Evolutionary conservation across 1,284 basidiomycete genomes (phyloP).

Genomic region (Trichosporon sp.): DNA sequence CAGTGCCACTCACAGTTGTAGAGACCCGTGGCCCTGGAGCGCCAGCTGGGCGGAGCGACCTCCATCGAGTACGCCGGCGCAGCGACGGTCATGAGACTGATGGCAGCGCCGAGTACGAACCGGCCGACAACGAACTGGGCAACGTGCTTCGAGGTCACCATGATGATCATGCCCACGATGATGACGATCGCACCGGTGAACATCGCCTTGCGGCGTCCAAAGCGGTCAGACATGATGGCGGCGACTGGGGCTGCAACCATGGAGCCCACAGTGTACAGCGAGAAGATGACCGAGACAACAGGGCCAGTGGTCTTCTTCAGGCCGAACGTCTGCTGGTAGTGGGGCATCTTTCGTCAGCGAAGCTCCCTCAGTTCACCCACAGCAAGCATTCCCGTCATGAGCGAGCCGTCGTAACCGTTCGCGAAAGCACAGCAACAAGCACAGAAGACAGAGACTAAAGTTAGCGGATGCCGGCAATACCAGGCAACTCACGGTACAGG

Average conservation of each 20-base stretch:
- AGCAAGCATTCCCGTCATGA: constrained; percentile 16
- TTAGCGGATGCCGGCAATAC: not conserved
- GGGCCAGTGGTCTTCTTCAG: constrained; percentile 22
- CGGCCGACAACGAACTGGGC: constrained; percentile 46
- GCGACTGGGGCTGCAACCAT: constrained; percentile 22
- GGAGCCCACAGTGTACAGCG: constrained; percentile 31
- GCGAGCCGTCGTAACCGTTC: constrained; percentile 34
- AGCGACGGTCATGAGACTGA: constrained; percentile 51
- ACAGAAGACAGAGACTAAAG: constrained; percentile 27
- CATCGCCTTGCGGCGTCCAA: constrained; percentile 58
- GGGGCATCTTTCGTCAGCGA: constrained; percentile 26
- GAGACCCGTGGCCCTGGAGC: constrained; percentile 57
- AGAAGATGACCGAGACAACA: constrained; percentile 28
- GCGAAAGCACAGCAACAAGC: constrained; percentile 35
- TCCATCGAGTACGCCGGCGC: constrained; percentile 56
- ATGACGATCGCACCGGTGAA: constrained; percentile 51
- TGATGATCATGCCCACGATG: constrained; percentile 47
- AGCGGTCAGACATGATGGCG: constrained; percentile 42
- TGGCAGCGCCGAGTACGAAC: constrained; percentile 48
- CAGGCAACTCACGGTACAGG: constrained; percentile 25
- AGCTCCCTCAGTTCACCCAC: not conserved
- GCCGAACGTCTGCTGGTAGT: constrained; percentile 28
- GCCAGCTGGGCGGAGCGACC: constrained; percentile 61
- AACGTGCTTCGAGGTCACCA: constrained; percentile 24
- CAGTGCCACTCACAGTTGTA: constrained; percentile 38